A percentile compares a stretch with the other conserved stretches of the same genome.
Conservation (phyloP, 768 basidiomycete genomes). For the Phaeotremella skinneri region DNA sequence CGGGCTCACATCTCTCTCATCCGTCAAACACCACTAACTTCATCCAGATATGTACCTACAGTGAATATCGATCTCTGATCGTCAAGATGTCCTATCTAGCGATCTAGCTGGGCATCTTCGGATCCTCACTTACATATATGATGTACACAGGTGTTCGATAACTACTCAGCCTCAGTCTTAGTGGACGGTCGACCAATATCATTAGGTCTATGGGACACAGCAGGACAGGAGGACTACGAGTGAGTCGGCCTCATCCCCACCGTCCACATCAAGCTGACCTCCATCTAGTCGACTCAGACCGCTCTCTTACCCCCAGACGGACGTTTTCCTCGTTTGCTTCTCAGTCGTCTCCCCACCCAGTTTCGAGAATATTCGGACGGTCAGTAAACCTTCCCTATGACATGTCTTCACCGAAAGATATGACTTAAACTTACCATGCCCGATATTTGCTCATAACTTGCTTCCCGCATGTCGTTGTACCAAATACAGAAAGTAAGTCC, state of each 20-base stretch:
- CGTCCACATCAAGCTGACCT: background rate
- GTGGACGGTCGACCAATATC: conserved; percentile 99
- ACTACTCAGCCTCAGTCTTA: conserved; percentile 93
- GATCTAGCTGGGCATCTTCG: too few species aligned
- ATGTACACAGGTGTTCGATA: conserved; percentile 76
- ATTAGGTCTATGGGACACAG: conserved; percentile 62
- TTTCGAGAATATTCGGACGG: conserved; percentile 97
- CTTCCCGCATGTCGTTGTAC: background rate
- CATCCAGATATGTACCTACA: conserved; percentile 49
- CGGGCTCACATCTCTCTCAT: background rate
- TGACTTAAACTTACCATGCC: conserved; percentile 15
- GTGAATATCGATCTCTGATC: background rate
- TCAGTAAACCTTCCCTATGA: conserved; percentile 51
- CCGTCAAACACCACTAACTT: background rate
- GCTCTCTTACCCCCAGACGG: conserved; percentile 97
- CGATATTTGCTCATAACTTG: background rate
- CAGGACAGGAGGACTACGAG: conserved; percentile 53
- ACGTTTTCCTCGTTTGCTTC: conserved; percentile 99
- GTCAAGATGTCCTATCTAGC: background rate
- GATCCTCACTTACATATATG: too few species aligned
- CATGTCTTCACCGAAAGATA: background rate
- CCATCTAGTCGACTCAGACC: conserved; percentile 71
- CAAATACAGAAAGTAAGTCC: conserved; percentile 14
- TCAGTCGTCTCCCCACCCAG: conserved; percentile 95
- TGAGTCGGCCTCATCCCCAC: conserved; percentile 15